Conservation (phyloP, 352 stramenopile species). For the Globisporangium sylvaticum region DNA sequence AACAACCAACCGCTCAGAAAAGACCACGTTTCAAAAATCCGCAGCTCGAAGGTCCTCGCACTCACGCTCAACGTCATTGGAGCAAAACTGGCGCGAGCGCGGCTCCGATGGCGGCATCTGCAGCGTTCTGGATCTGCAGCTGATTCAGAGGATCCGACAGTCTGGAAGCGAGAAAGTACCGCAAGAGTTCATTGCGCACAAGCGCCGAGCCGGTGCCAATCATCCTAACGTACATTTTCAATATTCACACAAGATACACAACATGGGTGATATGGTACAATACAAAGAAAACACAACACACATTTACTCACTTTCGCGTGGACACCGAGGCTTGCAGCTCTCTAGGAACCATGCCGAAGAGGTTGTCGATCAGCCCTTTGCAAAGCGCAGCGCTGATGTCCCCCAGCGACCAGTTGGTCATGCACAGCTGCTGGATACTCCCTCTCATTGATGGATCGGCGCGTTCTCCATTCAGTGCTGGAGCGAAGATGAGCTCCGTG, state of each 20-base stretch:
- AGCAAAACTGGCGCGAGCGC: conserved; percentile 37
- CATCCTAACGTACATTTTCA: conserved; percentile 33
- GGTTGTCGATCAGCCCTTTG: conserved; percentile 62
- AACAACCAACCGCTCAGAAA: too few relatives aligned
- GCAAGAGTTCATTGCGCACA: conserved; percentile 57
- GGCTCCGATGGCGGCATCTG: conserved; percentile 56
- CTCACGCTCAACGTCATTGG: conserved; percentile 5
- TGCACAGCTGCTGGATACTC: conserved; percentile 41
- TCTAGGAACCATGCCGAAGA: conserved; percentile 61
- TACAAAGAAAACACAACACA: too few relatives aligned
- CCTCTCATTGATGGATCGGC: conserved; percentile 30
- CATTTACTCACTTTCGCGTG: conserved; percentile 43
- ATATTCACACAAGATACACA: background rate
- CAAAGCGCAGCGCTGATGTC: conserved; percentile 69
- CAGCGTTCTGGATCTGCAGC: conserved; percentile 40
- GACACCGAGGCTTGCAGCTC: conserved; percentile 29
- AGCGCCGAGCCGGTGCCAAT: conserved; percentile 75
- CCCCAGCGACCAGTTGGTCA: conserved; percentile 68
- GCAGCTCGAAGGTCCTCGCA: background rate
- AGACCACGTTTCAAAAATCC: too few relatives aligned
- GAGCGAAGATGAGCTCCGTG: conserved; percentile 55
- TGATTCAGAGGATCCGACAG: conserved; percentile 29
- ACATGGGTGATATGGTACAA: too few relatives aligned
- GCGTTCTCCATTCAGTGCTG: conserved; percentile 70
- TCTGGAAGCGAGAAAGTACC: conserved; percentile 36